Conservation (phyloP, 495 filamentous ascomycete genomes). For the Letharia lupina region DNA sequence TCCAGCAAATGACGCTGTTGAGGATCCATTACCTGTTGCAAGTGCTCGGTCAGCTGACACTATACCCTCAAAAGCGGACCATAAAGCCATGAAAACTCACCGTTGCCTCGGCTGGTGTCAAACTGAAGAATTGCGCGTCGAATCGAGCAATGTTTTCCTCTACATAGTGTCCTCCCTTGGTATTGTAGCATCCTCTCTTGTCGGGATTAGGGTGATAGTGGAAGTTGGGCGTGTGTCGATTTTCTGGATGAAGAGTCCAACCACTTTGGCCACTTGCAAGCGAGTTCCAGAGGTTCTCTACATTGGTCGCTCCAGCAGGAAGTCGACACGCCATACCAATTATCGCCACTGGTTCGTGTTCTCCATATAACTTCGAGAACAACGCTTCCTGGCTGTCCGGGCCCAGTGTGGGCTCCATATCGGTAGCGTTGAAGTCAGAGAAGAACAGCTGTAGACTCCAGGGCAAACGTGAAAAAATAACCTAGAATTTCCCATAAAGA, state of each 20-base stretch:
- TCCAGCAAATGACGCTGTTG: conserved; percentile 50
- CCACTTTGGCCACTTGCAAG: conserved; percentile 5
- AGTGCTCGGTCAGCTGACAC: not conserved
- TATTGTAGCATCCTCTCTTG: conserved; percentile 12
- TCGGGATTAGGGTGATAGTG: conserved; percentile 12
- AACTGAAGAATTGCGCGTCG: conserved; percentile 46
- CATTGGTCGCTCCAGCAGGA: not conserved
- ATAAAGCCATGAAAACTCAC: conserved; percentile 10
- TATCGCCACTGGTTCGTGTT: not conserved
- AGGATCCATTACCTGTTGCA: conserved; percentile 42
- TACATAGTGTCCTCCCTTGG: conserved; percentile 30
- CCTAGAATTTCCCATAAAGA: no score
- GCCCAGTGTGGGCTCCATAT: no score
- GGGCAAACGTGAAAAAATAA: no score
- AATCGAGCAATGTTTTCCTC: conserved; percentile 40
- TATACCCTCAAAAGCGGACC: no score
- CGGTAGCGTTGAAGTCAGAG: no score
- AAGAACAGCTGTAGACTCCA: no score
- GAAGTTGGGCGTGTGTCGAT: conserved; percentile 2
- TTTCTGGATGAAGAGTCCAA: not conserved
- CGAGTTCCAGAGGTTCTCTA: conserved; percentile 2
- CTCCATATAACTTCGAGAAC: no score
- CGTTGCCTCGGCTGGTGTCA: conserved; percentile 44
- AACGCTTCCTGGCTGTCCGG: no score
- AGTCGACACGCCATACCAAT: conserved; percentile 5